These are phyloP conservation scores for Eucalyptus tenuipes DNA, from an alignment of 345 rosid genomes.

Conservation along the genomic window DNA sequence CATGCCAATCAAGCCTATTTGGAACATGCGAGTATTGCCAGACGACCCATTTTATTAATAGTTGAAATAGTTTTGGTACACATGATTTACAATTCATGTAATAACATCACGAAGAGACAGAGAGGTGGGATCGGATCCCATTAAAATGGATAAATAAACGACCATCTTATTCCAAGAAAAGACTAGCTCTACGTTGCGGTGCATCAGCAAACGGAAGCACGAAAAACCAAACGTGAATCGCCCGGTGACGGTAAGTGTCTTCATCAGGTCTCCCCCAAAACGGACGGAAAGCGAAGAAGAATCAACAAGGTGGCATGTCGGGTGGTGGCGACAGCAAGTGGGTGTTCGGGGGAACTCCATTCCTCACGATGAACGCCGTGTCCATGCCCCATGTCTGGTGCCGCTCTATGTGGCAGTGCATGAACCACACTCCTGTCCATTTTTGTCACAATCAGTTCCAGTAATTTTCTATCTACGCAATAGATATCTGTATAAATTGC, in stretches of 20 bases:
- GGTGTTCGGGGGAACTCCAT: background rate
- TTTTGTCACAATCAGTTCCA: background rate
- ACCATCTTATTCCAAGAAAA: background rate
- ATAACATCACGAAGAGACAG: background rate
- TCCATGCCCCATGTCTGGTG: slow-evolving; percentile 28
- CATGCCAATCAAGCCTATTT: background rate
- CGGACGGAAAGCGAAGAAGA: background rate
- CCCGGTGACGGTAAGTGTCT: background rate
- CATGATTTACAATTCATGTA: background rate
- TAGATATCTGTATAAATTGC: too few species aligned
- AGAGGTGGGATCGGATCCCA: background rate
- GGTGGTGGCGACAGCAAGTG: slow-evolving; percentile 14
- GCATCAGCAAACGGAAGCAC: background rate
- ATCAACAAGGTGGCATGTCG: slow-evolving; percentile 21
- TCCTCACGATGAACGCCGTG: slow-evolving; percentile 8
- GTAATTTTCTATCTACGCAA: background rate
- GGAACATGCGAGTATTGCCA: background rate
- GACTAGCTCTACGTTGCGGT: background rate
- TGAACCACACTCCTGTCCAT: slow-evolving; percentile 19
- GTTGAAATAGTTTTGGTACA: background rate
- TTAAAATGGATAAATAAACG: background rate
- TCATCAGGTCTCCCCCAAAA: background rate
- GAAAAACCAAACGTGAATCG: background rate
- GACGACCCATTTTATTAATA: background rate
- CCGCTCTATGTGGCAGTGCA: slow-evolving; percentile 30